Conservation (phyloP, 352 stramenopile species). For the Blastocystis sp. region DNA sequence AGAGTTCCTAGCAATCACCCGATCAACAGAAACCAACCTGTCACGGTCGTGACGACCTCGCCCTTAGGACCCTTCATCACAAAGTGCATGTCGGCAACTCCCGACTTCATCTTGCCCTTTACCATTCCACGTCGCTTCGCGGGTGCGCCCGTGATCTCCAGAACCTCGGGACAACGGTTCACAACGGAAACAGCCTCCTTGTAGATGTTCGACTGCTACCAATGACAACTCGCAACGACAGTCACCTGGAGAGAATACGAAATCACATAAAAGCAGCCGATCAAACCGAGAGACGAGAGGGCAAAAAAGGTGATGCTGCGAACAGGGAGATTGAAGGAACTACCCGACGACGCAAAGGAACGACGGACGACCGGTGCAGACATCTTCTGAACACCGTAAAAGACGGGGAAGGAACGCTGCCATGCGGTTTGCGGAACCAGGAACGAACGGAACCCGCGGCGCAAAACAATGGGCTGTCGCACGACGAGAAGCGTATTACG, state of each 20-base stretch:
- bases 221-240: not conserved
- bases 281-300: constrained; percentile 9
- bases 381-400: not conserved
- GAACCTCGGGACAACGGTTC: not conserved
- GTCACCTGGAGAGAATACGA: constrained; percentile 40
- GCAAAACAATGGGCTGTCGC: not conserved
- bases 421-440: not conserved
- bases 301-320: constrained; percentile 24
- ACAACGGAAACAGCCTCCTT: not conserved
- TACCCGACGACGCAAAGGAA: not conserved
- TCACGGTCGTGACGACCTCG: not conserved
- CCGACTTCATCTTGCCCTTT: constrained; percentile 38
- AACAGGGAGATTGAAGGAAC: not conserved
- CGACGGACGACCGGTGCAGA: not conserved
- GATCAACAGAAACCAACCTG: not conserved
- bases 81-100: constrained; percentile 47
- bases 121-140: constrained; percentile 4
- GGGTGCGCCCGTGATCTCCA: not conserved
- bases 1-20: not conserved
- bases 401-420: not conserved
- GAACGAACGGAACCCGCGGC: not conserved
- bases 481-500: too few relatives aligned
- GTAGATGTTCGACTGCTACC: constrained; percentile 42
- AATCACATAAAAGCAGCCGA: constrained; percentile 46
- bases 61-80: constrained; percentile 15